phyloP scores from a whole-genome alignment of 345 rosid genomes.

The Eucalyptus polyanthemos region DNA sequence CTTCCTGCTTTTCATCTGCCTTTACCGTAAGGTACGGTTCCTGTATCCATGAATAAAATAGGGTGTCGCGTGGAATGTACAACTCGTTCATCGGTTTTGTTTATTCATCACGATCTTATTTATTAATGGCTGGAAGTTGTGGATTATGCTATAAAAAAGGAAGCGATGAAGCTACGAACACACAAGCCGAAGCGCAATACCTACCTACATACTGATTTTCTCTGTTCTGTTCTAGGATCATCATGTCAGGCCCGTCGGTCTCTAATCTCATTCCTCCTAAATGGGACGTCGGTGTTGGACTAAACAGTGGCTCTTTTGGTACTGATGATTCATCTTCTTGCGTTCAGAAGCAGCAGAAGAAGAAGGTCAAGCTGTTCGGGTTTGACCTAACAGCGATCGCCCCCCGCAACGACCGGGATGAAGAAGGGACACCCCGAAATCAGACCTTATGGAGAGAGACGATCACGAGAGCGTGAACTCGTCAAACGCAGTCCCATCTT shows the following conservation, averaged over 20 bases:
- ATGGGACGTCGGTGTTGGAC: slow-evolving; percentile 19
- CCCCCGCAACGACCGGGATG: not conserved
- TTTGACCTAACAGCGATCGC: slow-evolving; percentile 42
- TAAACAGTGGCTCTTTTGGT: slow-evolving; percentile 26
- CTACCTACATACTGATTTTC: not conserved
- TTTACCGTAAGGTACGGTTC: not conserved
- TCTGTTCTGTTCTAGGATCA: not conserved
- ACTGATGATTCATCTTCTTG: not conserved
- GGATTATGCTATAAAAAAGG: not conserved
- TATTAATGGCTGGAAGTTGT: not conserved
- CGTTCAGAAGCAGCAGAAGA: not conserved
- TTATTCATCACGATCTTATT: not conserved
- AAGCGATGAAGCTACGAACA: not conserved
- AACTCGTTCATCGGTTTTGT: not conserved
- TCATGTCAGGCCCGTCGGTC: not conserved
- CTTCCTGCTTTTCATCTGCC: not conserved
- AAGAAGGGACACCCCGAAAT: not conserved
- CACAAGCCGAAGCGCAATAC: not conserved
- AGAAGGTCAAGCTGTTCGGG: slow-evolving; percentile 64
- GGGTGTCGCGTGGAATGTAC: not conserved
- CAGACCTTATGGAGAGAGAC: slow-evolving; percentile 20
- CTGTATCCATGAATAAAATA: not conserved
- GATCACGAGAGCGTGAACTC: slow-evolving; percentile 46
- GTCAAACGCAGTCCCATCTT: slow-evolving; percentile 13
- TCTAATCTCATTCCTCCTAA: slow-evolving; percentile 3